phyloP scores from a whole-genome alignment of 495 filamentous ascomycete species.

The Pyrenopolyporus hunteri region DNA sequence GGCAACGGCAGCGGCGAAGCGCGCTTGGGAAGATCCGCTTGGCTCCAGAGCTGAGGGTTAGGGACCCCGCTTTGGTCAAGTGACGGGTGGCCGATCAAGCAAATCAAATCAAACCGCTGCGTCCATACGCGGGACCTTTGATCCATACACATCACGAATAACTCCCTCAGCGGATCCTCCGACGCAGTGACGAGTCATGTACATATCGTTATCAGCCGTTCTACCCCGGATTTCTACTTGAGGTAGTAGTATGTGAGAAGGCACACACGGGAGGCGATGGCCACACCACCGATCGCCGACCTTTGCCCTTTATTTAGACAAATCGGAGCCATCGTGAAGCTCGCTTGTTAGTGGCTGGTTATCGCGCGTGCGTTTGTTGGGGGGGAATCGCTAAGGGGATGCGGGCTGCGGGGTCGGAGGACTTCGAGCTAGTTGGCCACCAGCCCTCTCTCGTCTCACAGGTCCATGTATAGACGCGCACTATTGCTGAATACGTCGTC shows the following conservation, averaged over 20 bases:
- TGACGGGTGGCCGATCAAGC: constrained; percentile 35
- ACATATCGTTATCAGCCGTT: constrained; percentile 2
- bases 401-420: not conserved
- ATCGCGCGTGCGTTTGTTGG: constrained; percentile 14
- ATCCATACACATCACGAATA: not conserved
- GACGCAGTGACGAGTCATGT: constrained; percentile 27
- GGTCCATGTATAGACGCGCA: not conserved
- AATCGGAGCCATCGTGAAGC: constrained; percentile 19
- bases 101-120: constrained; percentile 1
- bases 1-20: constrained; percentile 26
- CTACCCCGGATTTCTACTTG: constrained; percentile 27
- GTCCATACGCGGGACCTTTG: too few relatives aligned
- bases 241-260: too few relatives aligned
- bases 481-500: not conserved
- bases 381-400: constrained; percentile 11
- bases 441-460: not conserved
- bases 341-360: constrained; percentile 11
- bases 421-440: not conserved
- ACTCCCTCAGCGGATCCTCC: not conserved
- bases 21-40: too few relatives aligned
- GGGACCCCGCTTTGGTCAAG: constrained; percentile 42
- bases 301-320: constrained; percentile 6
- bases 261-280: not conserved
- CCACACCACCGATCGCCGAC: constrained; percentile 19
- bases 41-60: constrained; percentile 32